phyloP scores from a whole-genome alignment of 1,284 basidiomycete genomes.

The Fomitopsis schrenkii region DNA sequence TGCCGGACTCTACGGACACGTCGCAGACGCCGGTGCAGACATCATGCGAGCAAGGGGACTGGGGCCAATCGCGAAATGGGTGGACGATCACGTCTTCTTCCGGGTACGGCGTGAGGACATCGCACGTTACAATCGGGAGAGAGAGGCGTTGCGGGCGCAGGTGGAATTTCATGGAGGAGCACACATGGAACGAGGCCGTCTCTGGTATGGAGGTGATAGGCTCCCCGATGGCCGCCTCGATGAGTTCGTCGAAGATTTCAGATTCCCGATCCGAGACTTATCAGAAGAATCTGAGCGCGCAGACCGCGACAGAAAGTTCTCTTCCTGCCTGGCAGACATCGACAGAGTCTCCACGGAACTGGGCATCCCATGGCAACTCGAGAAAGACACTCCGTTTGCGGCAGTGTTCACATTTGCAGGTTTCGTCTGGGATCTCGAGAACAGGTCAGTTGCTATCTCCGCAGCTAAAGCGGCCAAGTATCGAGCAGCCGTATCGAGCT shows the following conservation, averaged over 20 bases:
- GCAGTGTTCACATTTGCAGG: slow-evolving; percentile 15
- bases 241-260: slow-evolving; percentile 20
- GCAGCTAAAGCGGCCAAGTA: slow-evolving; percentile 18
- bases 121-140: background rate
- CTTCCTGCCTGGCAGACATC: slow-evolving; percentile 18
- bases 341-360: slow-evolving; percentile 14
- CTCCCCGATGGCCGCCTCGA: background rate
- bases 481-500: slow-evolving; percentile 5
- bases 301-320: slow-evolving; percentile 7
- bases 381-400: slow-evolving; percentile 19
- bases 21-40: background rate
- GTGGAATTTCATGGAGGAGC: too few species aligned
- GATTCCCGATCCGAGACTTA: slow-evolving; percentile 11
- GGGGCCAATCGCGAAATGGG: background rate
- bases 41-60: background rate
- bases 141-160: too few species aligned
- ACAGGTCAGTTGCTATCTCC: slow-evolving; percentile 13
- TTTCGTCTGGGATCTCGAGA: slow-evolving; percentile 19
- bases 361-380: slow-evolving; percentile 20
- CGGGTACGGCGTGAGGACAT: background rate
- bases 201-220: too few species aligned
- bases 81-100: background rate
- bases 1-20: background rate
- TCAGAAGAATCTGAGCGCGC: slow-evolving; percentile 6
- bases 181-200: too few species aligned